Conservation (phyloP, 768 basidiomycete genomes). For the Podaxis sp. region DNA sequence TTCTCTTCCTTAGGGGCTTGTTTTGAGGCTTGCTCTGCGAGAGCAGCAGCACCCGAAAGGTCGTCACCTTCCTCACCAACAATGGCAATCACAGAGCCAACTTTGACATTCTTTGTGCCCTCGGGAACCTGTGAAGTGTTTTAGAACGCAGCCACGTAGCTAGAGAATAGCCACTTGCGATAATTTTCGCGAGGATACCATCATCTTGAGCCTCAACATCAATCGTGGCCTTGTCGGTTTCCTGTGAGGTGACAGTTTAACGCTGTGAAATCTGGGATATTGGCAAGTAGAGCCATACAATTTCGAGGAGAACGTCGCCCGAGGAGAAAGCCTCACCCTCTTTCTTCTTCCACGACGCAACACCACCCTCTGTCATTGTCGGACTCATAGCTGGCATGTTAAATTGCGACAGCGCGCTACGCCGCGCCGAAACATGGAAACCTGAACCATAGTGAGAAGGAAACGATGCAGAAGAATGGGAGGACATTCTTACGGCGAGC, state of each 20-base stretch:
- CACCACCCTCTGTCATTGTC: slow-evolving; percentile 99
- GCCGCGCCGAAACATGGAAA: slow-evolving; percentile 77
- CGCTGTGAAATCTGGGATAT: background rate
- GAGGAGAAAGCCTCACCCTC: slow-evolving; percentile 88
- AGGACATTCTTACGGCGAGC: slow-evolving; percentile 53
- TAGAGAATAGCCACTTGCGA: slow-evolving; percentile 51
- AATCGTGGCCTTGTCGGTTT: slow-evolving; percentile 99
- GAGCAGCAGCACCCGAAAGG: slow-evolving; percentile 72
- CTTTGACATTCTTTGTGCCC: slow-evolving; percentile 83
- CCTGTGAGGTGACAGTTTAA: slow-evolving; percentile 46
- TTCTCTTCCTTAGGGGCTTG: slow-evolving; percentile 31
- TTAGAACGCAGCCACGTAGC: background rate
- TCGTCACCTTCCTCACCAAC: slow-evolving; percentile 96
- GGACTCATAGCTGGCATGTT: slow-evolving; percentile 99
- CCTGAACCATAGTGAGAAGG: slow-evolving; percentile 40
- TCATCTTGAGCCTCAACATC: slow-evolving; percentile 99
- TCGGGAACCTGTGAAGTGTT: slow-evolving; percentile 56
- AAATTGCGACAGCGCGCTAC: slow-evolving; percentile 82
- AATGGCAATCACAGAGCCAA: slow-evolving; percentile 90
- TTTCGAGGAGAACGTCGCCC: slow-evolving; percentile 95
- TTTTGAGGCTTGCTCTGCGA: slow-evolving; percentile 63
- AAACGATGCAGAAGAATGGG: background rate
- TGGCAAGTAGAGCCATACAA: slow-evolving; percentile 50
- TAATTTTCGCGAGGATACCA: slow-evolving; percentile 94
- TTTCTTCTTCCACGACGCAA: slow-evolving; percentile 95